These are phyloP conservation scores for Erucastrum elatum DNA, from an alignment of 345 rosid species.

Conservation along the genomic window DNA sequence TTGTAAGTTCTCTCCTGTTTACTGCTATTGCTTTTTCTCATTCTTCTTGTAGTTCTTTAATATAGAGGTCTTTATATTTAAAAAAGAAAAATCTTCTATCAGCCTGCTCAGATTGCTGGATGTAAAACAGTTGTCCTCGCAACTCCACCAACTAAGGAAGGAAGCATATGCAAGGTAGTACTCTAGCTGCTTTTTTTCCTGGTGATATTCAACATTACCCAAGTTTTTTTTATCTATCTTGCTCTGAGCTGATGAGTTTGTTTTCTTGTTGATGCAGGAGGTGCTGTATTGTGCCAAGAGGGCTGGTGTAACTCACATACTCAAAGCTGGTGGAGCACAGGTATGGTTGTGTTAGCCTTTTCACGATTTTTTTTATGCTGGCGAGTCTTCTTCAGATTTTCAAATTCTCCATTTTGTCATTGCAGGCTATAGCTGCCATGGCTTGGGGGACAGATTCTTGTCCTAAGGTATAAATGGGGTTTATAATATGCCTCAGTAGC, in stretches of 20 bases:
- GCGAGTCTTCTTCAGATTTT: not conserved
- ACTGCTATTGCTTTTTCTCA: not conserved
- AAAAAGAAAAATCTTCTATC: too few species aligned
- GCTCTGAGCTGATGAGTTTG: not conserved
- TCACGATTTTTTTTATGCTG: too few species aligned
- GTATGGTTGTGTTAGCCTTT: slow-evolving; percentile 41
- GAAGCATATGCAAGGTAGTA: slow-evolving; percentile 90
- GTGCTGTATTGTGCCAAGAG: slow-evolving; percentile 89
- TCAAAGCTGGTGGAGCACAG: slow-evolving; percentile 98
- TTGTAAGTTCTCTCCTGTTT: slow-evolving; percentile 49
- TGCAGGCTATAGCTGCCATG: slow-evolving; percentile 93
- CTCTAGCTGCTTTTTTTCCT: not conserved
- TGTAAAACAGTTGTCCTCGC: slow-evolving; percentile 86
- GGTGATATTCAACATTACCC: not conserved
- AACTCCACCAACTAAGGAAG: slow-evolving; percentile 78
- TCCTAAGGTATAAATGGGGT: slow-evolving; percentile 63
- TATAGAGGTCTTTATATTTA: too few species aligned
- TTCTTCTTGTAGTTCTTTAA: slow-evolving; percentile 1
- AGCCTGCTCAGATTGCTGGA: slow-evolving; percentile 98
- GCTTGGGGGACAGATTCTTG: slow-evolving; percentile 97
- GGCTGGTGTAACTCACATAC: slow-evolving; percentile 91
- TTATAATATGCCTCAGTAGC: not conserved
- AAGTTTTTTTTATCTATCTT: not conserved
- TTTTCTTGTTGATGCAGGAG: slow-evolving; percentile 49
- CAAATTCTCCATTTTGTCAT: not conserved